Evolutionary conservation across 2,329 filamentous ascomycete species (phyloP), one percentile per base, ranked within the genome.

Genomic region (Sodiomyces alkalinus): DNA sequence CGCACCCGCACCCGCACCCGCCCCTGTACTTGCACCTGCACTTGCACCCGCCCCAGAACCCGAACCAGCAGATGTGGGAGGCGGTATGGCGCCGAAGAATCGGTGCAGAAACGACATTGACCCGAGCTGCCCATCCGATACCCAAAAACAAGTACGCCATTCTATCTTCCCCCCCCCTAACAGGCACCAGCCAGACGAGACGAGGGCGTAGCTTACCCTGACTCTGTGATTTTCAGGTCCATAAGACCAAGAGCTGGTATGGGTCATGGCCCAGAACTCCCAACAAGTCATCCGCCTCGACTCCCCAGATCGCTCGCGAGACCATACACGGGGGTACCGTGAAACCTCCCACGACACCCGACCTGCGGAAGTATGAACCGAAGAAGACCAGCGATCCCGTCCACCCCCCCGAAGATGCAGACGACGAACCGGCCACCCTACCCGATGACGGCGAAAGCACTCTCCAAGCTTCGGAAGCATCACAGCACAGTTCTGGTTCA

Each of bases 211-310:
- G n/a, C n/a, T n/a, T n/a, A n/a, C n/a, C n/a, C n/a, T n/a, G n/a
- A n/a, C n/a, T n/a, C n/a, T n/a, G n/a, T n/a, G n/a, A n/a, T n/a
- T n/a, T n/a, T 2, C 39, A 70, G 64, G 48, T 62, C 20, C 59
- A 56, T 33, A 69, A 69, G 42, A 49, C 60, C 7, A 55, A 55
- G 26, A 74, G 68, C 45, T 76, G 70, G 71, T 75, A 75, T 45
- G 67, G 68, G 29, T 68, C 70, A 12, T 74, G 67, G 67, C 64
- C 68, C 12, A 56, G 64, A 34, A 45, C 50, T 19, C 53, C 62
- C 17, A 75, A n/a, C n/a, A n/a, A 75, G 41, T 65, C 70, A 6
- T 51, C 56, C 11, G 59, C 71, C 17, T 75, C 69, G 7, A 74
- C 64, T n/a, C 27, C 27, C 5, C 66, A 70, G 28, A 53, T 77